Percentiles rank a stretch among this genome's conserved stretches.
Conservation (phyloP, 1,284 basidiomycete genomes). For the Melampsora abietis-canadensis region DNA sequence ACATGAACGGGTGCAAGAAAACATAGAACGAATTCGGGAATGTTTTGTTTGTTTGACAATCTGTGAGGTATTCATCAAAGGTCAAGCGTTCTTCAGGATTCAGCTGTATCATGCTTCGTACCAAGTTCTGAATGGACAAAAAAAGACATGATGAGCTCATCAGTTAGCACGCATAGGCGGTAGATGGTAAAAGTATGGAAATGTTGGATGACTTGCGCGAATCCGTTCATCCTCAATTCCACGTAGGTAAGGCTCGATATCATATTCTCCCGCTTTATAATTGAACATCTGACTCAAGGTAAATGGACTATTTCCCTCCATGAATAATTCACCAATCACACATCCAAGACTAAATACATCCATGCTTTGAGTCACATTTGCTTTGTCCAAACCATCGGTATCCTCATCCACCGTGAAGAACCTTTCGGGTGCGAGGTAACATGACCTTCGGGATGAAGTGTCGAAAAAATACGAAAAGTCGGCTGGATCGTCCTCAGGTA, state of each 20-base stretch:
- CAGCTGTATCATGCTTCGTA: conserved; percentile 83
- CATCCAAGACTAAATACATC: conserved; percentile 95
- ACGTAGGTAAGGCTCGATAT: conserved; percentile 69
- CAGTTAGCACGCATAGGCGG: neutral
- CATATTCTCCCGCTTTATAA: conserved; percentile 80
- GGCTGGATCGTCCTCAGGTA: conserved; percentile 93
- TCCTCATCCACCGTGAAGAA: conserved; percentile 80
- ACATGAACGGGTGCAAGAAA: conserved; percentile 84
- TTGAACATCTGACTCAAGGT: conserved; percentile 93
- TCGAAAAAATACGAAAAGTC: conserved; percentile 99
- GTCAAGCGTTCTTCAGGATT: conserved; percentile 73
- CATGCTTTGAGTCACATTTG: conserved; percentile 89
- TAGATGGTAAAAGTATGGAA: neutral
- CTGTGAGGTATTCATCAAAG: conserved; percentile 76
- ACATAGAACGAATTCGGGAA: conserved; percentile 92
- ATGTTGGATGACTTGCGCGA: conserved; percentile 68
- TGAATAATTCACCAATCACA: conserved; percentile 91
- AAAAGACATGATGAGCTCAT: conserved; percentile 19
- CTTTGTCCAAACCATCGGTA: conserved; percentile 62
- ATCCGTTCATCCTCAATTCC: conserved; percentile 77
- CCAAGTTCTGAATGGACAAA: conserved; percentile 66
- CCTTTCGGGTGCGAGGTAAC: conserved; percentile 93
- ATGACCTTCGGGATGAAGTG: conserved; percentile 84
- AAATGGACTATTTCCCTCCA: conserved; percentile 90
- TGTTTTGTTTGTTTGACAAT: conserved; percentile 66